These are phyloP conservation scores for Sphagnum contortum DNA, from an alignment of 225 moss, liverwort and hornwort species.

Conservation along the genomic window DNA sequence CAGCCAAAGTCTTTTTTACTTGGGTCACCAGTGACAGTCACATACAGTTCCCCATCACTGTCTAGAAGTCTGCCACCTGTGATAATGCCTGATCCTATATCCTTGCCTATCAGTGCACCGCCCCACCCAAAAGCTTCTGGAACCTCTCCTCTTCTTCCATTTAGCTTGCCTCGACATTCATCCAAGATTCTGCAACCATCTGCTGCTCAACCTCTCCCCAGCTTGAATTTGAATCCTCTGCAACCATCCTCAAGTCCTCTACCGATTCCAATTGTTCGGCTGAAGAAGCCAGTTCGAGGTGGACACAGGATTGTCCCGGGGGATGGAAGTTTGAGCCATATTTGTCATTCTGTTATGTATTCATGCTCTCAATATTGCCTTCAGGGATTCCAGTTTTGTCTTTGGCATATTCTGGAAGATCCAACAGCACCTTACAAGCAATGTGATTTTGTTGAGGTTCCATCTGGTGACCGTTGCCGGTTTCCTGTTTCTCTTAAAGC, in stretches of 20 bases:
- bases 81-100: constrained; percentile 16
- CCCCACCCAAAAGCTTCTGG: neutral
- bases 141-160: constrained; percentile 2
- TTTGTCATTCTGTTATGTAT: constrained; percentile 62
- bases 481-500: constrained; percentile 76
- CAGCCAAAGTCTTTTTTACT: constrained; percentile 2
- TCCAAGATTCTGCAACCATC: constrained; percentile 18
- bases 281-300: constrained; percentile 11
- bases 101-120: constrained; percentile 16
- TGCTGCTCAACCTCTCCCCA: constrained; percentile 11
- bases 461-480: constrained; percentile 53
- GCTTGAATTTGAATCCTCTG: too few relatives aligned
- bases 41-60: constrained; percentile 11
- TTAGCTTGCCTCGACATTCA: constrained; percentile 20
- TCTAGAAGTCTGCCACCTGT: constrained; percentile 20
- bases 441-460: constrained; percentile 61
- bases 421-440: constrained; percentile 72
- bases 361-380: constrained; percentile 82
- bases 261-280: constrained; percentile 12
- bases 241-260: constrained; percentile 15
- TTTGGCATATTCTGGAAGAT: constrained; percentile 91
- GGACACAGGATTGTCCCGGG: constrained; percentile 3
- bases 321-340: constrained; percentile 17
- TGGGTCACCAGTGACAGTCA: constrained; percentile 2
- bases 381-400: constrained; percentile 69